A percentile compares a stretch with the other conserved stretches of the same genome.
phyloP scores from a whole-genome alignment of 1,284 basidiomycete species.

The Trametes sp. region DNA sequence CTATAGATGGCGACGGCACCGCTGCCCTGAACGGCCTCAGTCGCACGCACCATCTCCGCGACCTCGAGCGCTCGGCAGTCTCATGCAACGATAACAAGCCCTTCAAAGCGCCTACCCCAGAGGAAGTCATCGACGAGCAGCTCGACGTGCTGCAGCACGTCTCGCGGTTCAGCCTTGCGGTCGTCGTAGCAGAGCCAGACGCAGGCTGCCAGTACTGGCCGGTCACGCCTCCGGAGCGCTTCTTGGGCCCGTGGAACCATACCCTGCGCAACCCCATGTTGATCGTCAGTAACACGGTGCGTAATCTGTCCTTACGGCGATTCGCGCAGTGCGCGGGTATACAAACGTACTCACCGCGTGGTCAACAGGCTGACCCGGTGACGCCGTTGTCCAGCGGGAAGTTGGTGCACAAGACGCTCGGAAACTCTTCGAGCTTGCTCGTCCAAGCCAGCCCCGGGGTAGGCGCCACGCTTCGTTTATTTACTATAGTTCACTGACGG shows the following conservation, averaged over 20 bases:
- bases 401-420: conserved; percentile 23
- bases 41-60: conserved; percentile 16
- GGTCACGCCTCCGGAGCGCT: conserved; percentile 29
- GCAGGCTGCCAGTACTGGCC: conserved; percentile 29
- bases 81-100: conserved; percentile 40
- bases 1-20: conserved; percentile 38
- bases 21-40: conserved; percentile 24
- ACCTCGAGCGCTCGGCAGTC: conserved; percentile 36
- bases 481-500: not conserved
- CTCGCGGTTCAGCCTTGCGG: conserved; percentile 31
- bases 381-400: conserved; percentile 30
- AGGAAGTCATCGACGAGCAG: conserved; percentile 36
- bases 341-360: not conserved
- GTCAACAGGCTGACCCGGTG: conserved; percentile 24
- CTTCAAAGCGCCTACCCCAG: conserved; percentile 31
- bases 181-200: conserved; percentile 34
- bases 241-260: conserved; percentile 32
- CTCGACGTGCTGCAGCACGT: conserved; percentile 33
- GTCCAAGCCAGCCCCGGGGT: conserved; percentile 32
- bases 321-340: not conserved
- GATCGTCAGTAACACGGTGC: conserved; percentile 32
- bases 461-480: not conserved
- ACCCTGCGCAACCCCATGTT: conserved; percentile 31
- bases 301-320: not conserved
- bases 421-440: conserved; percentile 26